phyloP scores from a whole-genome alignment of 1,284 basidiomycete genomes.

The Sphaerobolus stellatus region DNA sequence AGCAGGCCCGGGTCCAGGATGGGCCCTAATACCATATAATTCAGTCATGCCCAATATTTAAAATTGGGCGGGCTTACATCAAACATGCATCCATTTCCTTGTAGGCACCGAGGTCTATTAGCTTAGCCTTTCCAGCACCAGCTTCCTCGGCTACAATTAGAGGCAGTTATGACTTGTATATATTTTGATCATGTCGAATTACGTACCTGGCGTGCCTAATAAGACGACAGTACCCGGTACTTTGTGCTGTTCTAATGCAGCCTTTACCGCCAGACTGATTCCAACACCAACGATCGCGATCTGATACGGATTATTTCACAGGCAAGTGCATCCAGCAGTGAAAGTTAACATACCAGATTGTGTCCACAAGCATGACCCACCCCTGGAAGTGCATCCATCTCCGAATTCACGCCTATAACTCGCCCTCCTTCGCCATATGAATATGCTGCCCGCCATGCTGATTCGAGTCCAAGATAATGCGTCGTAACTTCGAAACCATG shows the following conservation, averaged over 20 bases:
- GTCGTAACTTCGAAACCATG: conserved; percentile 65
- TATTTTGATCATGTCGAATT: background rate
- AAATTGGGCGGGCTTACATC: conserved; percentile 48
- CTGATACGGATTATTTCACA: background rate
- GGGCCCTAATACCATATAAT: conserved; percentile 49
- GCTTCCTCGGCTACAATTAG: conserved; percentile 65
- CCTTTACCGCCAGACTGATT: conserved; percentile 69
- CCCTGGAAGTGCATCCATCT: conserved; percentile 67
- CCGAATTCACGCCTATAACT: conserved; percentile 70
- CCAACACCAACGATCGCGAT: conserved; percentile 82
- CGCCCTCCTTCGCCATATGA: conserved; percentile 57
- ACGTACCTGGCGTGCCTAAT: conserved; percentile 78
- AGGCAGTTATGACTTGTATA: background rate
- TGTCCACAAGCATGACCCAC: conserved; percentile 83
- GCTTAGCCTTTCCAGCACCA: conserved; percentile 75
- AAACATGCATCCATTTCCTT: conserved; percentile 74
- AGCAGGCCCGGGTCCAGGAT: conserved; percentile 53
- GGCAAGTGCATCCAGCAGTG: background rate
- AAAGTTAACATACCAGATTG: conserved; percentile 48
- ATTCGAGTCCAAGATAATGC: conserved; percentile 64
- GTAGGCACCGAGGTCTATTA: conserved; percentile 76
- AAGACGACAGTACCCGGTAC: conserved; percentile 74
- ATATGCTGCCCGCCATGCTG: conserved; percentile 78
- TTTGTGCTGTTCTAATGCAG: conserved; percentile 61
- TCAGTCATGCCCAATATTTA: background rate